phyloP scores from a whole-genome alignment of 768 basidiomycete species.

The Hirschioporus abietinus region DNA sequence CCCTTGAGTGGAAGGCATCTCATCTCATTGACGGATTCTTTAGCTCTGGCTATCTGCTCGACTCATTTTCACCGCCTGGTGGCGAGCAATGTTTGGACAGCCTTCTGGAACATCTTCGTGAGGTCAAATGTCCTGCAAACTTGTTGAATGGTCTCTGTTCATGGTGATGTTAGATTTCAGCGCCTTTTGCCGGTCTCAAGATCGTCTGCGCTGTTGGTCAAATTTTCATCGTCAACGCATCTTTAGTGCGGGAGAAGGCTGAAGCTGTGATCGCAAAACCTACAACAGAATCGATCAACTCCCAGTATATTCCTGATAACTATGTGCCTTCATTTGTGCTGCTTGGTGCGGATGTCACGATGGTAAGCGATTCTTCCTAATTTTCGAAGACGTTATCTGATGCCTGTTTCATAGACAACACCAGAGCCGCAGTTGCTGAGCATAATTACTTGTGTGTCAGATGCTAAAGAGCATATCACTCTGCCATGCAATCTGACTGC shows the following conservation, averaged over 20 bases:
- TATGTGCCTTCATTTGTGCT: background rate
- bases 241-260: background rate
- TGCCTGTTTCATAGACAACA: background rate
- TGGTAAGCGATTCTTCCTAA: background rate
- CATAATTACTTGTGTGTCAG: background rate
- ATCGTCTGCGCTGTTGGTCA: background rate
- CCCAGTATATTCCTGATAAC: background rate
- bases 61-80: constrained; percentile 2
- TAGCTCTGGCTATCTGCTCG: constrained; percentile 1
- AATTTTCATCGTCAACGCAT: background rate
- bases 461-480: constrained; percentile 12
- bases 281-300: background rate
- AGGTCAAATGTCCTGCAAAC: background rate
- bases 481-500: constrained; percentile 24
- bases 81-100: background rate
- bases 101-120: constrained; percentile 1
- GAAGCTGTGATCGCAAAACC: background rate
- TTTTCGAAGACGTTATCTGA: background rate
- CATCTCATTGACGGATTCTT: background rate
- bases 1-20: background rate
- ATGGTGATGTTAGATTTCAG: background rate
- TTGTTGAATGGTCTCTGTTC: background rate
- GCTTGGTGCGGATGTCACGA: background rate
- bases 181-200: background rate
- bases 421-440: background rate